Conservation (phyloP, 2,329 filamentous ascomycete genomes). For the Aspergillus sp. region DNA sequence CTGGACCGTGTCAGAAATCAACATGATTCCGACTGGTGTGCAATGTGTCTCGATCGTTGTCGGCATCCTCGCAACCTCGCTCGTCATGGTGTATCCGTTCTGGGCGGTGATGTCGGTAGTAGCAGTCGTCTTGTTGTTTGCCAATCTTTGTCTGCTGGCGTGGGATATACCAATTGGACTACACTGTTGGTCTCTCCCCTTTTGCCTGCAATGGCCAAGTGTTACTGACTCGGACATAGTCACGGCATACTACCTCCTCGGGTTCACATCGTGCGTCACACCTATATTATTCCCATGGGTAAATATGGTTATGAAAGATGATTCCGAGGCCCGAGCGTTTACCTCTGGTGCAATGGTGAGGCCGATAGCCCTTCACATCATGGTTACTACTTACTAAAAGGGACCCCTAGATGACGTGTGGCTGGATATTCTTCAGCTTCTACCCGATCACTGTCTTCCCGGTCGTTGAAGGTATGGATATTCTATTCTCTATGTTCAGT, state of each 20-base stretch:
- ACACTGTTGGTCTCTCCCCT: constrained; percentile 8
- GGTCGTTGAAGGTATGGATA: constrained; percentile 6
- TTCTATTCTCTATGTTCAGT: neutral
- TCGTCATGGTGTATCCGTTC: constrained; percentile 36
- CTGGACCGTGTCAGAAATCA: constrained; percentile 50
- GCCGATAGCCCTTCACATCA: no score
- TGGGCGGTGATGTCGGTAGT: constrained; percentile 31
- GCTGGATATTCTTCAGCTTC: constrained; percentile 17
- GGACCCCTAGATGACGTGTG: constrained; percentile 11
- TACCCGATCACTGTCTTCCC: constrained; percentile 16
- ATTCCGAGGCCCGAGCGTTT: constrained; percentile 29
- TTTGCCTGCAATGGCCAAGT: no score
- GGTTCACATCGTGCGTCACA: constrained; percentile 26
- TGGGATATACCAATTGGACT: constrained; percentile 28
- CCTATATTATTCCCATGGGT: constrained; percentile 29
- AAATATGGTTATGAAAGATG: constrained; percentile 28
- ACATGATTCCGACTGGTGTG: constrained; percentile 54
- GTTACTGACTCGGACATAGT: constrained; percentile 1
- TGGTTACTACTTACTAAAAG: no score
- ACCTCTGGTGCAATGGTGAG: constrained; percentile 34
- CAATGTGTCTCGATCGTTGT: constrained; percentile 51
- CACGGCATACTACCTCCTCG: constrained; percentile 21
- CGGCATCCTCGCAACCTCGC: constrained; percentile 22
- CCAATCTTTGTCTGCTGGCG: constrained; percentile 22
- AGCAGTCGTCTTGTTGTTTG: constrained; percentile 35